These are phyloP conservation scores for Malassezia psittaci DNA, from an alignment of 1,284 basidiomycete species.

Conservation along the genomic window DNA sequence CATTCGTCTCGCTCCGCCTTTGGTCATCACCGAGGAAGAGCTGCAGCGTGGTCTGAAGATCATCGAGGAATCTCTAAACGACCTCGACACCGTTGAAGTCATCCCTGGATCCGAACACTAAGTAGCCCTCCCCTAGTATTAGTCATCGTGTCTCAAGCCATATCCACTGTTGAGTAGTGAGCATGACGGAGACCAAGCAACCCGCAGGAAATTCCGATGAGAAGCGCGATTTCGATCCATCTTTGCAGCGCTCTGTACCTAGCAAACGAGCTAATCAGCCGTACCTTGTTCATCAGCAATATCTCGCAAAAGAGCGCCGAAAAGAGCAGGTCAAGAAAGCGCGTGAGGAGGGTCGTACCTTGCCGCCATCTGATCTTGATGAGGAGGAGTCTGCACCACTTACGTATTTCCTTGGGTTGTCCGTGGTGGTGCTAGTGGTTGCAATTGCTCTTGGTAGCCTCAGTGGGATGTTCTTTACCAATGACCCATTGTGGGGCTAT, in stretches of 20 bases:
- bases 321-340: slow-evolving; percentile 19
- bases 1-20: slow-evolving; percentile 89
- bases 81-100: slow-evolving; percentile 58
- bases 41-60: slow-evolving; percentile 64
- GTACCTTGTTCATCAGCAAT: slow-evolving; percentile 36
- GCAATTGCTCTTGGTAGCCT: slow-evolving; percentile 19
- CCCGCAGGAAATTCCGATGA: too few species aligned
- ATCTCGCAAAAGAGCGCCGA: slow-evolving; percentile 29
- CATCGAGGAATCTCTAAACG: slow-evolving; percentile 65
- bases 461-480: slow-evolving; percentile 34
- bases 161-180: slow-evolving; percentile 1
- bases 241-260: slow-evolving; percentile 30
- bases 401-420: slow-evolving; percentile 6
- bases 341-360: slow-evolving; percentile 1
- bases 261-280: slow-evolving; percentile 40
- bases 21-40: slow-evolving; percentile 81
- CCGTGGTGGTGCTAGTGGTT: slow-evolving; percentile 18
- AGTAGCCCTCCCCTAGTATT: background rate
- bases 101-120: slow-evolving; percentile 34
- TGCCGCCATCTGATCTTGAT: slow-evolving; percentile 1
- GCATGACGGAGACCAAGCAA: background rate
- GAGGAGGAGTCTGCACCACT: background rate
- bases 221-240: slow-evolving; percentile 32
- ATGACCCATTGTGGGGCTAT: slow-evolving; percentile 42
- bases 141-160: background rate